These are phyloP conservation scores for Fonsecaea pugnacius DNA, from an alignment of 2,329 filamentous ascomycete species.

Conservation along the genomic window DNA sequence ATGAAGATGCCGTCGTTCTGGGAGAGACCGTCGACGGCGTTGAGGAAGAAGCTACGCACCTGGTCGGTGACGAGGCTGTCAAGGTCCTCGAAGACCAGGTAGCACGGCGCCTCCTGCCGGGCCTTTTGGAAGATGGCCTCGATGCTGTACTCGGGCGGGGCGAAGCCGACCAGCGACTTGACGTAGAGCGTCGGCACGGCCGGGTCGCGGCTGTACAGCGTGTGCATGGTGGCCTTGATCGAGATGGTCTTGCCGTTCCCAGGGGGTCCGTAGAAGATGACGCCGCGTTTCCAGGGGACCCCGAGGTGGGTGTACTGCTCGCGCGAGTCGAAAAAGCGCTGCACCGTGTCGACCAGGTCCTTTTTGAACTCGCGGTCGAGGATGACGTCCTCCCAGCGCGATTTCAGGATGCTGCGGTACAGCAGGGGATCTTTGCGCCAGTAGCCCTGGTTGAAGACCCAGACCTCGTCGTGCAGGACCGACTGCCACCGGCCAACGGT, in stretches of 20 bases:
- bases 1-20: slow-evolving; percentile 50
- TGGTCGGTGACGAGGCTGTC: slow-evolving; percentile 46
- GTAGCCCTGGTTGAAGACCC: slow-evolving; percentile 49
- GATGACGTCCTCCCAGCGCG: slow-evolving; percentile 54
- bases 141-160: slow-evolving; percentile 33
- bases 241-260: slow-evolving; percentile 53
- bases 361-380: slow-evolving; percentile 51
- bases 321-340: slow-evolving; percentile 49
- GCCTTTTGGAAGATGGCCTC: slow-evolving; percentile 45
- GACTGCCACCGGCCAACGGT: slow-evolving; percentile 28
- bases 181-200: slow-evolving; percentile 49
- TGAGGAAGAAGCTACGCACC: slow-evolving; percentile 48
- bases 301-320: slow-evolving; percentile 49
- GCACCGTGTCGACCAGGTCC: slow-evolving; percentile 46
- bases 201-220: slow-evolving; percentile 43
- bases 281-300: slow-evolving; percentile 54
- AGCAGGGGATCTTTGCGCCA: slow-evolving; percentile 48
- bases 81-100: slow-evolving; percentile 50
- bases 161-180: slow-evolving; percentile 38
- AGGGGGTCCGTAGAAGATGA: slow-evolving; percentile 50
- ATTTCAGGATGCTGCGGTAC: slow-evolving; percentile 48
- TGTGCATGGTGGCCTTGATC: slow-evolving; percentile 52
- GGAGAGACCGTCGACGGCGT: slow-evolving; percentile 49
- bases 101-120: slow-evolving; percentile 45
- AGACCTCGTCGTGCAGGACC: slow-evolving; percentile 46